These are phyloP conservation scores for Crithidia expoeki DNA, from an alignment of 208 protist genomes.

Conservation along the genomic window DNA sequence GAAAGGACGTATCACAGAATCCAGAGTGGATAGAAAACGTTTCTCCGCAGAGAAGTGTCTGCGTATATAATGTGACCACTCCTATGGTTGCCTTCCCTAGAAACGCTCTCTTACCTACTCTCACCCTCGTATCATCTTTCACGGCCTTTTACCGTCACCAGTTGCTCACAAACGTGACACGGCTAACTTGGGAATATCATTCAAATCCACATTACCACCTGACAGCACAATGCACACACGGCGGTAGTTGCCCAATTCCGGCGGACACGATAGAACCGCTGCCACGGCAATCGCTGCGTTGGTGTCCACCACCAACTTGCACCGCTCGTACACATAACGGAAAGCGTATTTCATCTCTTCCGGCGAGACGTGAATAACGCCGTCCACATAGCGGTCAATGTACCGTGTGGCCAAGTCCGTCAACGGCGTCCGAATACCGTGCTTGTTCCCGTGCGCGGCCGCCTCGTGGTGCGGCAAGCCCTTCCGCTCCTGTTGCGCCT, in stretches of 20 bases:
- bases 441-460: slow-evolving; percentile 5
- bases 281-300: slow-evolving; percentile 78
- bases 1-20: too few relatives aligned
- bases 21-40: too few relatives aligned
- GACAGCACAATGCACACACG: slow-evolving; percentile 58
- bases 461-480: not conserved
- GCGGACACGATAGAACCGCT: slow-evolving; percentile 50
- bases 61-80: too few relatives aligned
- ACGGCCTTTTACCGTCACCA: not conserved
- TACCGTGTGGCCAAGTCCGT: slow-evolving; percentile 36
- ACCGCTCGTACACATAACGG: slow-evolving; percentile 80
- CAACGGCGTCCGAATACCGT: slow-evolving; percentile 25
- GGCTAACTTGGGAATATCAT: slow-evolving; percentile 41
- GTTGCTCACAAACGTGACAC: slow-evolving; percentile 38
- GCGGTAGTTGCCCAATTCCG: slow-evolving; percentile 43
- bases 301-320: slow-evolving; percentile 79
- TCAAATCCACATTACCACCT: slow-evolving; percentile 70
- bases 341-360: slow-evolving; percentile 64
- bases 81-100: too few relatives aligned
- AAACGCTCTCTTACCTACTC: too few relatives aligned
- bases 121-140: too few relatives aligned
- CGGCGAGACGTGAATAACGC: slow-evolving; percentile 61
- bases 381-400: slow-evolving; percentile 60
- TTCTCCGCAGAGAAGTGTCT: too few relatives aligned
- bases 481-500: slow-evolving; percentile 8